Conservation (phyloP, 2,329 filamentous ascomycete species). For the Penicillium sp. region DNA sequence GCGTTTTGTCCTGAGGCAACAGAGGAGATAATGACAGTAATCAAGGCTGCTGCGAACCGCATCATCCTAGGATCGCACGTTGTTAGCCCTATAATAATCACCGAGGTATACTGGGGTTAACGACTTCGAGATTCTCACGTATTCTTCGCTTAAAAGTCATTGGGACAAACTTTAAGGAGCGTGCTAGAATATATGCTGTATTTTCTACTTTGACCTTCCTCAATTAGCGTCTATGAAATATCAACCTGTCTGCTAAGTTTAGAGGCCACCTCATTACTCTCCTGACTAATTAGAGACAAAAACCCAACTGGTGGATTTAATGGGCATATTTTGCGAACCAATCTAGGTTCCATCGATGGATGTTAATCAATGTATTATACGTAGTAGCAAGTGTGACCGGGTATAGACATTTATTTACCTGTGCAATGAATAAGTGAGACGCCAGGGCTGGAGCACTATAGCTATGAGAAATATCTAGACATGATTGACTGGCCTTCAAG, state of each 20-base stretch:
- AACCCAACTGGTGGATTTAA: background rate
- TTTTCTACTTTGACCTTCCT: too few species aligned
- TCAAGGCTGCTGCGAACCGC: conserved; percentile 5
- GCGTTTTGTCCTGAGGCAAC: conserved; percentile 27
- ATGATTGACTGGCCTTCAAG: too few species aligned
- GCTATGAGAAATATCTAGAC: background rate
- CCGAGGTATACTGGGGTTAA: too few species aligned
- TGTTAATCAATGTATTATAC: background rate
- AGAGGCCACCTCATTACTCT: too few species aligned
- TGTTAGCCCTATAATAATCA: too few species aligned
- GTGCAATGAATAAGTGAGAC: background rate
- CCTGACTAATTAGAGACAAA: background rate
- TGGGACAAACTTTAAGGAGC: too few species aligned
- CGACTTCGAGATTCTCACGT: too few species aligned
- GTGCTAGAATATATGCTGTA: too few species aligned
- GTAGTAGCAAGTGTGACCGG: background rate
- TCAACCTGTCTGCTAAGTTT: too few species aligned
- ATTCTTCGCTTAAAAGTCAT: too few species aligned
- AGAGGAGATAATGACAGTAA: conserved; percentile 11
- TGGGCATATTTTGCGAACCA: background rate
- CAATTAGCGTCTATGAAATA: too few species aligned
- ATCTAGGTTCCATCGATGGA: background rate
- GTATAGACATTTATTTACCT: background rate
- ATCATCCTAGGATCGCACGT: conserved; percentile 3
- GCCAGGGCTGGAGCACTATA: too few species aligned